Evolutionary conservation across 305 asterid species (phyloP).

Genomic region (Solanum hybrid): DNA sequence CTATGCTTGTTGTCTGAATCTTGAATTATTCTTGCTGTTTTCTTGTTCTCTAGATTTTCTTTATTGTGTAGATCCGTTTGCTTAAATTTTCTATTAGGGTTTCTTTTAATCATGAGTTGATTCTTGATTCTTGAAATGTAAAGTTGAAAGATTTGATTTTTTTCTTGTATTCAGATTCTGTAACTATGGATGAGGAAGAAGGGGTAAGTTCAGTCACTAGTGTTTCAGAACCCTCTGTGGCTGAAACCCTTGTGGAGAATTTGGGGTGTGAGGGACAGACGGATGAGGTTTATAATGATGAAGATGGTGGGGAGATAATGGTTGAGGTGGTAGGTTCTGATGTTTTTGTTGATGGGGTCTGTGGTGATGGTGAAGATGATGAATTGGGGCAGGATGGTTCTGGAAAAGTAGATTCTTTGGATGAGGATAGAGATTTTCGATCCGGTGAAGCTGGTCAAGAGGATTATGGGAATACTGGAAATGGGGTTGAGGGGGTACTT

Average conservation of each 20-base stretch:
- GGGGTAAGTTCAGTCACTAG: conserved; percentile 34
- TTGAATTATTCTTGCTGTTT: not conserved
- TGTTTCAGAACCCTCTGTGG: conserved; percentile 26
- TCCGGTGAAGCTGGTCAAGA: conserved; percentile 18
- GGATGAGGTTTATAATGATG: conserved; percentile 31
- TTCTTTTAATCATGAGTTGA: not conserved
- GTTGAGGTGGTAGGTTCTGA: conserved; percentile 74
- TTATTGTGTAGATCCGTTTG: conserved; percentile 9
- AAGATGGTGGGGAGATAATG: conserved; percentile 61
- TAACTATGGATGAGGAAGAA: conserved; percentile 55
- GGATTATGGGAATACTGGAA: conserved; percentile 20
- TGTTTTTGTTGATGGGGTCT: conserved; percentile 64
- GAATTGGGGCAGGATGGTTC: conserved; percentile 12
- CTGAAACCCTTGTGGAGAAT: not conserved
- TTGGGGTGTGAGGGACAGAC: conserved; percentile 18
- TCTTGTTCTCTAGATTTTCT: conserved; percentile 11
- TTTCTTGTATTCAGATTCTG: conserved; percentile 21
- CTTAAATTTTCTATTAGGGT: conserved; percentile 24
- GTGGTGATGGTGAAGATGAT: conserved; percentile 26
- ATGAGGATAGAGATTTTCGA: conserved; percentile 21
- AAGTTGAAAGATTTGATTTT: conserved; percentile 29
- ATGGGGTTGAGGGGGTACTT: conserved; percentile 2
- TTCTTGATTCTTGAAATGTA: not conserved
- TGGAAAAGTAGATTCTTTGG: not conserved
- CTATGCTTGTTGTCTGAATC: not conserved